Base-by-base conservation (phyloP, 805 yeast species). In the Lachancea meyersii region DNA sequence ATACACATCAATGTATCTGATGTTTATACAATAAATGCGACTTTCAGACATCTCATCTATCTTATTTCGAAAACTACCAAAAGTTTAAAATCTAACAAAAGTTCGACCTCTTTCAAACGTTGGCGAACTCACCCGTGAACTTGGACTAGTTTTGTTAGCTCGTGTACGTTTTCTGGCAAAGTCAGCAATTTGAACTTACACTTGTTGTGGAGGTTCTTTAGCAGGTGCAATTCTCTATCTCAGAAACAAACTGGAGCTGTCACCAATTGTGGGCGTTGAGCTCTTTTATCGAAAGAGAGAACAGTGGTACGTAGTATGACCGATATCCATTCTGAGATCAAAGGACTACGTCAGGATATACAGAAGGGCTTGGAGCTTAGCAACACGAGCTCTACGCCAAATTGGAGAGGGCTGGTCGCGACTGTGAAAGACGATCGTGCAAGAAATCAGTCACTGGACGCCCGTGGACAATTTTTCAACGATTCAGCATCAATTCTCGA, bases 341-440 rank as follows among this genome's bases (percentile, higher is more conserved):
- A 40, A 39, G 44, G 48, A 26, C 17, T 46, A 18, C 43, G 38
- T 27, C 33, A 39, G 18, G 39, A 45, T 27, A 45, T 45, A 24
- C 43, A 42, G 32, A 32, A 23, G 24, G 34, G 37, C 20, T 32
- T 39, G 23, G 48, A 41, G 17, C 14, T 19, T 16, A 20, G 37
- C 18, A 19, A 18, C n/a, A 30, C 22, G 3, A 42, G n/a, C 22
- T 21, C 35, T 11, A 35, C 39, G 32, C 39, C 43, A 7, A 45
- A 54, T 19, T 59, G 61, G 62, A 54, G 54, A 37, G 48, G 51
- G 23, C 43, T 54, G 21, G 26, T 56, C 37, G 40, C 49, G 13
- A 37, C 47, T 11, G 55, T 48, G 2, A 50, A 53, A 31, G 47
- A 43, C 32, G 48, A 45, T n/a, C 40, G 35, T 11, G 17, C 37